Base-by-base conservation (phyloP, 352 stramenopile species). In the Paralagenidium karlingii region DNA sequence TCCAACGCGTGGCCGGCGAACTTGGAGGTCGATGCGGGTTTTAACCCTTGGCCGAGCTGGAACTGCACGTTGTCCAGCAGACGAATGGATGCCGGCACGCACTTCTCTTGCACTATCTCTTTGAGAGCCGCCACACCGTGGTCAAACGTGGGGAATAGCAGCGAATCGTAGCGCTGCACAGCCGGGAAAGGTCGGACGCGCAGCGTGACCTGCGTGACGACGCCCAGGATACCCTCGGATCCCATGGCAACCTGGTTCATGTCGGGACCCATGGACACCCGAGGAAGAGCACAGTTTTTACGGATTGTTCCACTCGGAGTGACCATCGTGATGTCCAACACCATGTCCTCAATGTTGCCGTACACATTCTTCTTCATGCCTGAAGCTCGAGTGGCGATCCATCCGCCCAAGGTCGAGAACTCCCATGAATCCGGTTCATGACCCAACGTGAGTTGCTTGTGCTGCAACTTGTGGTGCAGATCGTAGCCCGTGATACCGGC, bases 1-100 rank as follows among this genome's bases (percentile, higher is more conserved):
- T 82, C 69, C 7, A 85, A 36, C 25, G 82, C 55, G n/a, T 55
- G 52, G 27, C 52, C 51, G 4, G 59, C 60, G 34, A 78, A 78
- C 32, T 57, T 65, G 5, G 43, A 46, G 5, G 58, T 34, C 5
- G 53, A 67, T 1, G 56, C 62, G 3, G 69, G 68, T 55, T 92
- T 95, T 1, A 97, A 58, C 24, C 83, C 85, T 45, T 96, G 87
- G 3, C 92, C 89, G 7, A 98, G 53, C 46, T 92, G 75, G 57
- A 97, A 98, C 48, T 98, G 89, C 27, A 79, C 82, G 55, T 98
- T 97, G 59, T 97, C 92, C 30, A 98, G 53, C 24, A 98, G 57
- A 13, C 89, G 78, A 10, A 97, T 65, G 28, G 81, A 95, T 18
- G 87, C 82, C 16, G 89, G 89, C 21, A 75, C 63, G 24, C 60